Evolutionary conservation across 2,329 filamentous ascomycete genomes (phyloP), one percentile per base, ranked within the genome.

Genomic region (Claviceps cyperi): DNA sequence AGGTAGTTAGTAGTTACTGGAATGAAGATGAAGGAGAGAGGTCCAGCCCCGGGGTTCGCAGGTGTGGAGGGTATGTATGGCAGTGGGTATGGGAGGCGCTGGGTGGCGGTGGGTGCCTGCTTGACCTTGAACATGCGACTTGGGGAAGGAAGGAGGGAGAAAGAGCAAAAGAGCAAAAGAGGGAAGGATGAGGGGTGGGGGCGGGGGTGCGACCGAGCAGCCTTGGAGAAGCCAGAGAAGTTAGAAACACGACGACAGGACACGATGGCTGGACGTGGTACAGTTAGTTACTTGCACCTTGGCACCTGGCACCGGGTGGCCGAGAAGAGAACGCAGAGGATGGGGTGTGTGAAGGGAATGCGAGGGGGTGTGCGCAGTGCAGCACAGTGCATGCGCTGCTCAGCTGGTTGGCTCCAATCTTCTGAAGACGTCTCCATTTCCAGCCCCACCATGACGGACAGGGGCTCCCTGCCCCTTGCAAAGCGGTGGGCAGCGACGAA

Each of bases 11-110:
- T 11, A 32, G 28, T 32, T 11, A 65, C 60, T 60, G 60, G 58
- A 61, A 52, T 47, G 51, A 55, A 55, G 59, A 57, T 53, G 59
- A 55, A 55, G 54, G 54, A 55, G 56, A 57, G 57, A 57, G 54
- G 55, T 56, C 56, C 28, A 54, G 55, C 57, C 57, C 56, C 46
- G 45, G 49, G 50, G 51, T 39, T 49, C 13, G 19, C 39, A 38
- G 47, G 49, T 45, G 53, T 47, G 48, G 50, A 46, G 49, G 51
- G 53, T 58, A 57, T 55, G 56, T 51, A 54, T 43, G 55, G 46
- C 21, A 40, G 47, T 38, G 47, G 47, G 14, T 49, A 37, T 37
- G 28, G 32, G 38, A 41, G 22, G n/a, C 19, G 21, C 19, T 43
- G 40, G 40, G 40, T 21, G 40, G 40, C 40, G 21, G 36, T 14